A percentile compares a stretch with the other conserved stretches of the same genome.
These are phyloP conservation scores for Protomyces pachydermus DNA, from an alignment of 1,139 yeast genomes.

Conservation along the genomic window DNA sequence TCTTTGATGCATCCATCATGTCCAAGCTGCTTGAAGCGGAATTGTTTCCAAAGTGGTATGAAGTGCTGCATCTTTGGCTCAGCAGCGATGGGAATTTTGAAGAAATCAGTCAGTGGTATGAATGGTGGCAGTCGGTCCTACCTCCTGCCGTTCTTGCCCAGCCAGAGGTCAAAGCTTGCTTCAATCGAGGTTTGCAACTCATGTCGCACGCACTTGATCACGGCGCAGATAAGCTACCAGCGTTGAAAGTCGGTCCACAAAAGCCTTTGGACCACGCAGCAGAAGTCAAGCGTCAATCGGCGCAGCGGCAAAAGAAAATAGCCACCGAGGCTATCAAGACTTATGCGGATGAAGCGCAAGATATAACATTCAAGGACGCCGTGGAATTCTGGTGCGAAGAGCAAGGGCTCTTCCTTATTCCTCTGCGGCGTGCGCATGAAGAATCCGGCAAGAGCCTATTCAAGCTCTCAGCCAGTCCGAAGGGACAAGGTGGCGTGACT, in stretches of 20 bases:
- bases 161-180: conserved; percentile 35
- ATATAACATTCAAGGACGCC: conserved; percentile 47
- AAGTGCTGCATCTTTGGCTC: conserved; percentile 38
- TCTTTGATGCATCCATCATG: conserved; percentile 34
- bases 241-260: conserved; percentile 19
- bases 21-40: conserved; percentile 36
- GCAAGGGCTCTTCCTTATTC: conserved; percentile 41
- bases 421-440: conserved; percentile 38
- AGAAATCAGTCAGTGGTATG: conserved; percentile 39
- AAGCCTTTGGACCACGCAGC: conserved; percentile 7
- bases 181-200: conserved; percentile 39
- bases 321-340: conserved; percentile 6
- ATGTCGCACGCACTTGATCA: conserved; percentile 40
- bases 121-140: conserved; percentile 38
- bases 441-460: conserved; percentile 41
- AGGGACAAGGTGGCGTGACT: conserved; percentile 39
- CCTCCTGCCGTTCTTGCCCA: conserved; percentile 33
- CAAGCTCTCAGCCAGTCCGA: conserved; percentile 38
- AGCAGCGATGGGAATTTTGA: conserved; percentile 32
- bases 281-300: conserved; percentile 4
- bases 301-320: neutral
- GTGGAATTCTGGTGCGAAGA: conserved; percentile 46
- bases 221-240: conserved; percentile 30
- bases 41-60: conserved; percentile 41
- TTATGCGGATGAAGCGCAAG: conserved; percentile 29